Evolutionary conservation across 208 protist genomes (phyloP), one percentile per base, ranked within the genome.

Genomic region (Wallacemonas sp.): DNA sequence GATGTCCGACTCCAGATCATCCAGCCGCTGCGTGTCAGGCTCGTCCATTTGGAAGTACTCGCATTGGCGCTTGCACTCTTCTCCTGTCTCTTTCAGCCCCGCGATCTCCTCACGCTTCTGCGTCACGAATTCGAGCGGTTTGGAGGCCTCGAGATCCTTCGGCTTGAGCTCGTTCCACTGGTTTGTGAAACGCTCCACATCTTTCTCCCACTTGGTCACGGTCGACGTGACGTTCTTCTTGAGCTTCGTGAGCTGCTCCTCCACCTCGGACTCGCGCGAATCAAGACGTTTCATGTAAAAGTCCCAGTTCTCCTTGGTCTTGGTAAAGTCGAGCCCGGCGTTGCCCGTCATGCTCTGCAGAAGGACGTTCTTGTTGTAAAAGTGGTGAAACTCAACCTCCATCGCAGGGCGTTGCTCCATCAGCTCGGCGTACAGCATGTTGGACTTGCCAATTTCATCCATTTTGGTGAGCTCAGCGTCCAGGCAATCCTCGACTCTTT

Each of bases 91-190:
- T 51, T 90, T 78, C 24, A 98, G 61, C 31, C 68, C 73, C 28
- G 87, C 73, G 24, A 97, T 74, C 74, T 98, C 81, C n/a, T 79
- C 77, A 47, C 84, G 69, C 39, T 82, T 88, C 61, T 97, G 84
- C 36, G 71, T 85, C 44, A 98, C 80, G 49, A 92, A 89, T 47
- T 82, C 62, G 9, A 98, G 31, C 1, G 93, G 72, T 53, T 91
- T 90, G 39, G 67, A 62, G 41, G 90, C 65, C 24, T 81, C 80
- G 22, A 92, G 69, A 60, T 97, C 87, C 80, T 97, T 96, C 17
- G 96, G 96, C 75, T 98, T 98, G 28, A 96, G 61, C 68, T 97
- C 95, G 28, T 96, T 79, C 96, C 96, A 98, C 34, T 93, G 88
- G 44, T 87, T 90, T 2, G 79, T 74, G 72, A 98, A 98, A 19